phyloP scores from a whole-genome alignment of 2,329 filamentous ascomycete species.

The Ophiosphaerella korrae region DNA sequence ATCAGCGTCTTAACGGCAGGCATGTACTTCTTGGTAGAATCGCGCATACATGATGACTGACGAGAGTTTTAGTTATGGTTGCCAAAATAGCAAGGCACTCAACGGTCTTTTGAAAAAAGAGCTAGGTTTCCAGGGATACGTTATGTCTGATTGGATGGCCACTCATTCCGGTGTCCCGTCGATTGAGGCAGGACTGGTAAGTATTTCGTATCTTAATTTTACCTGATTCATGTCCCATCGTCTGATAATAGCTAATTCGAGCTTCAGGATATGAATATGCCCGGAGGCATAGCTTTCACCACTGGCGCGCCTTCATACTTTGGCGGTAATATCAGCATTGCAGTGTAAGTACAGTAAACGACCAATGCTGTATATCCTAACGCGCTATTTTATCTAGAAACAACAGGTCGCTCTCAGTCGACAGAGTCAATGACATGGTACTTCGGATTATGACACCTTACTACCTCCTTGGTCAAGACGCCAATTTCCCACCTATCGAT shows the following conservation, averaged over 20 bases:
- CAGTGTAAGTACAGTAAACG: constrained; percentile 18
- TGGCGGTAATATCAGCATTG: constrained; percentile 44
- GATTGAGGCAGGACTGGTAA: constrained; percentile 52
- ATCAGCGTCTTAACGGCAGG: constrained; percentile 43
- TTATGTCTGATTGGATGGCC: constrained; percentile 52
- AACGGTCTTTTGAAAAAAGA: constrained; percentile 59
- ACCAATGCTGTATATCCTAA: background rate
- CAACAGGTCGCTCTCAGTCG: constrained; percentile 48
- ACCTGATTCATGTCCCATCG: no score
- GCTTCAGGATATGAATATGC: constrained; percentile 52
- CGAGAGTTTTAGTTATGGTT: constrained; percentile 23
- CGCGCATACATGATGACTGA: background rate
- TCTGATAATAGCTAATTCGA: background rate
- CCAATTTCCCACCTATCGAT: constrained; percentile 43
- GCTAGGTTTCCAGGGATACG: constrained; percentile 54
- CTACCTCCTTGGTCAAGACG: constrained; percentile 49
- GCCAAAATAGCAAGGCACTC: constrained; percentile 47
- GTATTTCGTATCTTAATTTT: background rate
- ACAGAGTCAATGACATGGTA: constrained; percentile 54
- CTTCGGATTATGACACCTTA: constrained; percentile 53
- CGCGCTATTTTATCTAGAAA: constrained; percentile 9
- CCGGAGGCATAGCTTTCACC: constrained; percentile 35
- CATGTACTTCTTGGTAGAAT: background rate
- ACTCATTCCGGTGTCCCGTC: constrained; percentile 51
- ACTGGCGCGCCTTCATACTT: constrained; percentile 33